Conservation (phyloP, 257 asterid species). For the Solanum medicagineum region DNA sequence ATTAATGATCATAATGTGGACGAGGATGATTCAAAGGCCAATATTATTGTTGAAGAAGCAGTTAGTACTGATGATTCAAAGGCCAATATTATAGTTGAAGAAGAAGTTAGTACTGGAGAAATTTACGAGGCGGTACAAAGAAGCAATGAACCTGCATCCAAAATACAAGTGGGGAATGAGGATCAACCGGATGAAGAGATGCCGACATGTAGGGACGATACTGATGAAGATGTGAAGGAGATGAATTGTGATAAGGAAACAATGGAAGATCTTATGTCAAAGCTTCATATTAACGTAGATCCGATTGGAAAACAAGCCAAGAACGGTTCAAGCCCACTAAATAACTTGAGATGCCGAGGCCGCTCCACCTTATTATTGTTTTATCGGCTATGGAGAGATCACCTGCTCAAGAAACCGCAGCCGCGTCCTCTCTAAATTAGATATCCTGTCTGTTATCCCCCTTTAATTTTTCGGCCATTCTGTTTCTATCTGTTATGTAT, state of each 20-base stretch:
- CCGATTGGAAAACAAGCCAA: background rate
- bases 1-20: background rate
- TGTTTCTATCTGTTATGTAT: background rate
- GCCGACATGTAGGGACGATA: background rate
- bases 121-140: background rate
- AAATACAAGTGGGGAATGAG: background rate
- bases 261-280: conserved; percentile 29
- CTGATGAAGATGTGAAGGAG: conserved; percentile 14
- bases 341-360: background rate
- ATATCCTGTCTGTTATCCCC: background rate
- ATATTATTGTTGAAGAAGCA: background rate
- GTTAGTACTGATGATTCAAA: background rate
- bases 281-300: conserved; percentile 16
- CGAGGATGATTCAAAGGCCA: background rate
- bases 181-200: background rate
- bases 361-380: background rate
- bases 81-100: background rate
- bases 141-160: background rate
- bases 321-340: background rate
- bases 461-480: background rate
- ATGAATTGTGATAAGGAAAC: conserved; percentile 16
- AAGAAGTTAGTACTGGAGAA: background rate
- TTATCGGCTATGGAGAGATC: background rate
- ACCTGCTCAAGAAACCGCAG: background rate
- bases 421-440: background rate